phyloP scores from a whole-genome alignment of 495 filamentous ascomycete genomes.

The Choiromyces venosus region DNA sequence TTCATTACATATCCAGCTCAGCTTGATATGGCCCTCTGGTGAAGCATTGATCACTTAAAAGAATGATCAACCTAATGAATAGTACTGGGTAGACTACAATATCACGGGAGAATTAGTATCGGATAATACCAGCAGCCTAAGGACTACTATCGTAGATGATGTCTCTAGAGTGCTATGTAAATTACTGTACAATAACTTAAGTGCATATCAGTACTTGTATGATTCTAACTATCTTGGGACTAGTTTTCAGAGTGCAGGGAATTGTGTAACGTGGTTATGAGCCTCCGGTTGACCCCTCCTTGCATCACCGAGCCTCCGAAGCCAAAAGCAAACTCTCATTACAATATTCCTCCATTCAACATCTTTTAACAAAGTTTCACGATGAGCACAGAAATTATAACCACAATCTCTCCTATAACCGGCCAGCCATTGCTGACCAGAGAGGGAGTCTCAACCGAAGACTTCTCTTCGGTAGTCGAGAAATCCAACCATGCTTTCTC shows the following conservation, averaged over 20 bases:
- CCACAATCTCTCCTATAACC: conserved; percentile 82
- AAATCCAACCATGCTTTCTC: conserved; percentile 66
- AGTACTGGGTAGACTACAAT: background rate
- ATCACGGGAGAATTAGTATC: background rate
- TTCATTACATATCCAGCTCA: background rate
- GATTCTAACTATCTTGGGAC: background rate
- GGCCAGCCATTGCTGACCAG: conserved; percentile 70
- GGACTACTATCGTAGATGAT: background rate
- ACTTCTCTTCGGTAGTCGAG: conserved; percentile 61
- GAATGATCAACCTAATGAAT: background rate
- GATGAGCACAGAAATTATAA: conserved; percentile 77
- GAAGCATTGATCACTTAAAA: background rate
- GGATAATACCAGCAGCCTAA: background rate
- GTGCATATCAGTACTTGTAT: background rate
- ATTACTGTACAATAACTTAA: too few species aligned
- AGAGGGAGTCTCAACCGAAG: conserved; percentile 59
- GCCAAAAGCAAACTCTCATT: background rate
- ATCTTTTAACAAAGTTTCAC: conserved; percentile 28
- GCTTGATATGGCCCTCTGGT: background rate
- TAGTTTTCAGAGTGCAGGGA: background rate
- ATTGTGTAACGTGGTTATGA: background rate
- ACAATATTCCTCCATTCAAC: background rate
- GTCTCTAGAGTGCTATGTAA: too few species aligned
- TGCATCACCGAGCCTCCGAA: background rate
- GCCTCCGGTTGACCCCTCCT: background rate